Base-by-base conservation (phyloP, 2,329 filamentous ascomycete species). In the Verticillium longisporum region DNA sequence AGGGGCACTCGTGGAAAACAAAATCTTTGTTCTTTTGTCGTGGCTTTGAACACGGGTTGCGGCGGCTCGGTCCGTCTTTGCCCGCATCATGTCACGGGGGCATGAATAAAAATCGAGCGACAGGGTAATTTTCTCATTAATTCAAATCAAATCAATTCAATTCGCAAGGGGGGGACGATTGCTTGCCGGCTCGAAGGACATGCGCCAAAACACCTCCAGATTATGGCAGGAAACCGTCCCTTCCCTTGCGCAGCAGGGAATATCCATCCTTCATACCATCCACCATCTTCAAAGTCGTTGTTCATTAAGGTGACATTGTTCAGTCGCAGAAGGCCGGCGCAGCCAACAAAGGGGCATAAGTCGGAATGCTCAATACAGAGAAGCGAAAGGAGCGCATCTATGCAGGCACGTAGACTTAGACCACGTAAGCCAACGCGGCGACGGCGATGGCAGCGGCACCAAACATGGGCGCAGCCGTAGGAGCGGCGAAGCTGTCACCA, bases 341-440 rank as follows among this genome's bases (percentile, higher is more conserved):
- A 34, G 54, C 54, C 54, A 55, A 18, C 54, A 32, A 34, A 55
- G 54, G 54, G n/a, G 32, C 54, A 31, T 55, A 55, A 65, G 61
- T 65, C 62, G 56, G 53, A 56, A 64, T 64, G 53, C 61, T 64
- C 59, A 64, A 64, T 65, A 65, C 64, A 65, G 53, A 61, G 62
- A 65, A 63, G 60, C 56, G 64, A 65, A 65, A 57, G 60, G 14
- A 14, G 45, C 32, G 45, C 41, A 31, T 54, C 57, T 32, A 33
- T 33, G 31, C 21, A 37, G 18, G 26, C 37, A 36, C 13, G 7
- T 10, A 1, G 32, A 13, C 5, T 59, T 78, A 84, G 68, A 84
- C 70, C 65, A 83, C 70, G 66, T 80, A 81, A 65, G 82, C 83
- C 63, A 85, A 72, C 55, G 84, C 69, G 60, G 81, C 83, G 55